These are phyloP conservation scores for Dictyostelium discoideum DNA, from an alignment of 78 protist genomes.

Conservation along the genomic window DNA sequence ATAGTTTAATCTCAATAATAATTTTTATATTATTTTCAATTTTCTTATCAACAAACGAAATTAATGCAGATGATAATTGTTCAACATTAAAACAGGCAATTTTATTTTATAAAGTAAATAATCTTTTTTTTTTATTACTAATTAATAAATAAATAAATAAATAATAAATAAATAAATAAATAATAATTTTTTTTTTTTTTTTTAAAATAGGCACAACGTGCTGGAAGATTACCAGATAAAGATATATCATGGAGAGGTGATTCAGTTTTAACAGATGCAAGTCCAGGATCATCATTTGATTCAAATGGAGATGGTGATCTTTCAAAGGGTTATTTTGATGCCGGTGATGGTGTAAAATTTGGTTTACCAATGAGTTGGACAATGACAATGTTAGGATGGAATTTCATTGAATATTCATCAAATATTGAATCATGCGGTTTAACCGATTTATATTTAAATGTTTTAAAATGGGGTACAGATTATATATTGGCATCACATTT, in stretches of 20 bases:
- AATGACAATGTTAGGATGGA: slow-evolving; percentile 66
- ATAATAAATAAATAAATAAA: no score
- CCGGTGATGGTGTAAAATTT: slow-evolving; percentile 16
- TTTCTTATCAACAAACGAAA: not conserved
- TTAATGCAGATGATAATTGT: not conserved
- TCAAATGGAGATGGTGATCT: slow-evolving; percentile 72
- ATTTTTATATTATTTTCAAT: not conserved
- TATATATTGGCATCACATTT: slow-evolving; percentile 53
- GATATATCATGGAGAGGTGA: slow-evolving; percentile 57
- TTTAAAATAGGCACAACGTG: slow-evolving; percentile 39
- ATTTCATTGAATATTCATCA: not conserved
- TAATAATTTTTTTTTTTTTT: no score
- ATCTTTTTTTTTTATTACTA: no score
- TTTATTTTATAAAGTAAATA: slow-evolving; percentile 17
- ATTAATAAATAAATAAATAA: no score
- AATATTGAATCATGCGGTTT: not conserved
- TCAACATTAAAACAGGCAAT: not conserved
- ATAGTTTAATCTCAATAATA: no score
- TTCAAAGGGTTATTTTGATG: slow-evolving; percentile 64
- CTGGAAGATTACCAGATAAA: slow-evolving; percentile 54
- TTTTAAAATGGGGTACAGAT: slow-evolving; percentile 59
- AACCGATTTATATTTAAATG: slow-evolving; percentile 11
- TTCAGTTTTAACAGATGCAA: slow-evolving; percentile 26
- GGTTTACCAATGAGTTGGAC: slow-evolving; percentile 41
- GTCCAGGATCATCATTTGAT: slow-evolving; percentile 19